phyloP scores from a whole-genome alignment of 2,329 filamentous ascomycete genomes.

The Blumeria hordei region DNA sequence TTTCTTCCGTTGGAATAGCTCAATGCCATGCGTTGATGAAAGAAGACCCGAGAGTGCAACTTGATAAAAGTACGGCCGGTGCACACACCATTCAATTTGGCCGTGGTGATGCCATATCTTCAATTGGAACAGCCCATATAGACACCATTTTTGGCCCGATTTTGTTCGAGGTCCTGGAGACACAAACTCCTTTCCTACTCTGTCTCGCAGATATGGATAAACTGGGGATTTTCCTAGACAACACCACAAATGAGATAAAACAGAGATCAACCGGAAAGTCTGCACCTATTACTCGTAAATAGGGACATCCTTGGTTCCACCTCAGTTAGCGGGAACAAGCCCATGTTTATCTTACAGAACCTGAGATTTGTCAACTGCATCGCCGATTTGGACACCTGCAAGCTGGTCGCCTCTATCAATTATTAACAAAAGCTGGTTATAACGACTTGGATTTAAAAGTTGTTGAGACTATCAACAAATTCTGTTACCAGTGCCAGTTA shows the following conservation, averaged over 20 bases:
- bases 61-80: not conserved
- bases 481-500: not conserved
- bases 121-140: not conserved
- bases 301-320: not conserved
- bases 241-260: not conserved
- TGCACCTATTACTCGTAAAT: not conserved
- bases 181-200: not conserved
- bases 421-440: not conserved
- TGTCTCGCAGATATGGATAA: not conserved
- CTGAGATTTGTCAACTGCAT: not conserved
- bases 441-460: not conserved
- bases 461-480: not conserved
- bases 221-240: not conserved
- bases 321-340: not conserved
- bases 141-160: not conserved
- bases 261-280: not conserved
- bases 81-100: not conserved
- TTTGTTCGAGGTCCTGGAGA: not conserved
- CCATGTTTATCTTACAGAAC: not conserved
- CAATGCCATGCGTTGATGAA: not conserved
- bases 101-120: not conserved
- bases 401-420: not conserved
- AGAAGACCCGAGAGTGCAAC: not conserved
- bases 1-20: not conserved
- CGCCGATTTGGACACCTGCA: not conserved